Percentiles rank a stretch among this genome's conserved stretches.
phyloP scores from a whole-genome alignment of 2,329 filamentous ascomycete species.

The Aspergillus caelatus region DNA sequence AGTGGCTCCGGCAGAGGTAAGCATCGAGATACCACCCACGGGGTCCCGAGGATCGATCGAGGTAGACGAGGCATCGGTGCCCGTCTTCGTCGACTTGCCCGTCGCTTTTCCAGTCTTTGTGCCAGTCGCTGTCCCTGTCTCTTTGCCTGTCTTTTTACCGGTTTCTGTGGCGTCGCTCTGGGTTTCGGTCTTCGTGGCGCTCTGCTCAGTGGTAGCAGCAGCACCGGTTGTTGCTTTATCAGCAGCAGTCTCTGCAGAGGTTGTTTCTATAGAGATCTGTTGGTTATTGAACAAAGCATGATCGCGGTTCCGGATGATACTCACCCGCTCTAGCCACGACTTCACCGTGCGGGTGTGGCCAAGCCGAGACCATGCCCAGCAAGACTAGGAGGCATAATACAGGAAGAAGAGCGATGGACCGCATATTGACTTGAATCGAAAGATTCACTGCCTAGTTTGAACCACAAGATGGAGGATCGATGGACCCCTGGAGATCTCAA shows the following conservation, averaged over 20 bases:
- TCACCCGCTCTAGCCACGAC: constrained; percentile 31
- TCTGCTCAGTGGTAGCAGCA: constrained; percentile 14
- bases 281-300: constrained; percentile 7
- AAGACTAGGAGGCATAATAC: constrained; percentile 38
- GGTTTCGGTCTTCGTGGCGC: constrained; percentile 19
- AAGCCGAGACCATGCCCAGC: constrained; percentile 35
- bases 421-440: constrained; percentile 31
- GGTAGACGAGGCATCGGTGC: constrained; percentile 31
- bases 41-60: constrained; percentile 57
- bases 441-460: not conserved
- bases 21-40: constrained; percentile 63
- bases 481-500: constrained; percentile 9
- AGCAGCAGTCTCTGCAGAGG: constrained; percentile 22
- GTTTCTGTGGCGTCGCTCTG: constrained; percentile 21
- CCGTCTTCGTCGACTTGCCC: constrained; percentile 23
- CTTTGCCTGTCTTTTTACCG: constrained; percentile 20
- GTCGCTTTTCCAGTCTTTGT: constrained; percentile 4
- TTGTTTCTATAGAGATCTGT: constrained; percentile 10
- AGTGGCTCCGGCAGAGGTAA: constrained; percentile 55
- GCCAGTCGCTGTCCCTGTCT: constrained; percentile 15
- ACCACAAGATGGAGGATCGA: constrained; percentile 7
- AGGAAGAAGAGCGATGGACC: constrained; percentile 31
- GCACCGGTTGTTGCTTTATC: constrained; percentile 24
- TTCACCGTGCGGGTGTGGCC: constrained; percentile 28
- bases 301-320: constrained; percentile 11